These are phyloP conservation scores for Inga laurina DNA, from an alignment of 306 rosid genomes.

Conservation along the genomic window DNA sequence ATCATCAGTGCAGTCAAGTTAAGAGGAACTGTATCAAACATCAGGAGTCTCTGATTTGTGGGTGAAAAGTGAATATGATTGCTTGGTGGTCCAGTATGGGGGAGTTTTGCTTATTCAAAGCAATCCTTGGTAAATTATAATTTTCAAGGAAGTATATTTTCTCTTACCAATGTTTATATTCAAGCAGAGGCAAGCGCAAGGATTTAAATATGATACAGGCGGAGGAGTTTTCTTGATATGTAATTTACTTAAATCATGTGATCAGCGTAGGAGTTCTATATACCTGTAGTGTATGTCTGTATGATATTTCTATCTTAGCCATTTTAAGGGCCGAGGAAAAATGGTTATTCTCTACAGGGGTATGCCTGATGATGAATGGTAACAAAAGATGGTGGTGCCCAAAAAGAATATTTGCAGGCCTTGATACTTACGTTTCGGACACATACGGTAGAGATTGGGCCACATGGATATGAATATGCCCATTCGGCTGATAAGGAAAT, in stretches of 20 bases:
- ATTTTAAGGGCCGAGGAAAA: background rate
- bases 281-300: conserved; percentile 1
- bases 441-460: background rate
- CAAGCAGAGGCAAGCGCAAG: conserved; percentile 33
- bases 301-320: conserved; percentile 16
- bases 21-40: conserved; percentile 24
- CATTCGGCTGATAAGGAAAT: background rate
- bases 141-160: conserved; percentile 24
- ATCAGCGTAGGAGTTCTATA: conserved; percentile 22
- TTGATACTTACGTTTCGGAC: background rate
- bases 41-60: conserved; percentile 20
- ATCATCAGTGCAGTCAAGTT: conserved; percentile 42
- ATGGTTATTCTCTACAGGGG: background rate
- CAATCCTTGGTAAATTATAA: conserved; percentile 26
- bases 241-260: conserved; percentile 11
- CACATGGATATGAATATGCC: background rate
- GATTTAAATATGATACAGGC: conserved; percentile 25
- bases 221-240: conserved; percentile 22
- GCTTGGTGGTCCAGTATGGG: conserved; percentile 26
- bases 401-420: background rate
- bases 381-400: background rate
- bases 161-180: conserved; percentile 14
- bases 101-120: conserved; percentile 17
- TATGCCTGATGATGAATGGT: background rate
- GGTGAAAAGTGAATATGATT: conserved; percentile 31